Evolutionary conservation across 352 stramenopile species (phyloP).

Genomic region (Globisporangium parvum): DNA sequence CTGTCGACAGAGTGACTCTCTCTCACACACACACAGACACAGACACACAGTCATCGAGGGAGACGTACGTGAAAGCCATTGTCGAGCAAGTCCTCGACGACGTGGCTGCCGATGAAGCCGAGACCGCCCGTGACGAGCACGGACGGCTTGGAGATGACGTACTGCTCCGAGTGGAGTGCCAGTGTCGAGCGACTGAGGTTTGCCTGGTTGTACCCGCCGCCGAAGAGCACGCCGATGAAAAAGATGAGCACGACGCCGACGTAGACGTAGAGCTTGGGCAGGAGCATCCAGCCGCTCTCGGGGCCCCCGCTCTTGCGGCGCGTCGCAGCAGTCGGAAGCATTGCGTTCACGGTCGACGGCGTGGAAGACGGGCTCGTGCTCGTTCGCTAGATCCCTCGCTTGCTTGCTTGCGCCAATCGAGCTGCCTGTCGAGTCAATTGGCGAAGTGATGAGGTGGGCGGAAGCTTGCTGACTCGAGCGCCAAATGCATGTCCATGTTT

Average conservation of each 20-base stretch:
- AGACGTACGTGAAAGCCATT: constrained; percentile 69
- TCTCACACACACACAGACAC: neutral
- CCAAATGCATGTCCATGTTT: too few relatives aligned
- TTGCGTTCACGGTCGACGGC: neutral
- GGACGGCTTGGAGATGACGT: constrained; percentile 35
- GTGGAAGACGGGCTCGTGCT: neutral
- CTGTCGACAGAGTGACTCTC: neutral
- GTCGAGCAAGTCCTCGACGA: constrained; percentile 70
- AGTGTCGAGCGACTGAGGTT: constrained; percentile 19
- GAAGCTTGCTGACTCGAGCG: too few relatives aligned
- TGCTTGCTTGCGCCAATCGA: neutral
- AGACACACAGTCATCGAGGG: neutral
- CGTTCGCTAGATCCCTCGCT: too few relatives aligned
- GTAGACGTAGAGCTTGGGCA: constrained; percentile 70
- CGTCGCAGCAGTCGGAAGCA: constrained; percentile 23
- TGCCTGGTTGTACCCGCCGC: constrained; percentile 53
- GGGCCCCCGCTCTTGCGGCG: constrained; percentile 17
- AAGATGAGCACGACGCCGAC: constrained; percentile 59
- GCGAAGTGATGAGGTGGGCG: too few relatives aligned
- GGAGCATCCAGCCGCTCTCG: constrained; percentile 65
- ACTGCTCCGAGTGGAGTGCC: constrained; percentile 17
- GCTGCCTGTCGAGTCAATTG: too few relatives aligned
- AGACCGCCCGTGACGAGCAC: constrained; percentile 78
- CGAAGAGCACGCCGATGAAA: constrained; percentile 55
- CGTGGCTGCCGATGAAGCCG: constrained; percentile 83